Conservation (phyloP, 2,329 filamentous ascomycete genomes). For the Tolypocladium inflatum region DNA sequence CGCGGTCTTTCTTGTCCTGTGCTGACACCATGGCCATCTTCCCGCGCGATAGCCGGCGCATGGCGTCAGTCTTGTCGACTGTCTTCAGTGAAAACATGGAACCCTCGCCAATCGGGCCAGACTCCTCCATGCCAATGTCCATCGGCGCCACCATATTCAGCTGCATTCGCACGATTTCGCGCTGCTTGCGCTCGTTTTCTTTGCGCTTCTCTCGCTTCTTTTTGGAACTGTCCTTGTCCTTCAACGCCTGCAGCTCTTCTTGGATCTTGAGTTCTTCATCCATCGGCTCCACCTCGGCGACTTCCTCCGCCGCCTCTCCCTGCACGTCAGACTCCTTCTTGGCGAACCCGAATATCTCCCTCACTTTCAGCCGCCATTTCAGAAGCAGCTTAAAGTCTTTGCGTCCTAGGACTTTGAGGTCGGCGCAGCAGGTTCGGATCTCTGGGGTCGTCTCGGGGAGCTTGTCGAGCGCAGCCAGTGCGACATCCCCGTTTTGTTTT, state of each 20-base stretch:
- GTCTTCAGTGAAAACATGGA: constrained; percentile 80
- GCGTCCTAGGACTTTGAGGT: constrained; percentile 82
- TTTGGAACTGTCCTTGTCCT: constrained; percentile 65
- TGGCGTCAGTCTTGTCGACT: constrained; percentile 65
- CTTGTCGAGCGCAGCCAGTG: constrained; percentile 74
- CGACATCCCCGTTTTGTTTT: constrained; percentile 71
- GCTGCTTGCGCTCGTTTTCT: constrained; percentile 90
- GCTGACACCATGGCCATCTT: constrained; percentile 65
- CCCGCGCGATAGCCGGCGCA: constrained; percentile 53
- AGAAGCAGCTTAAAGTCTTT: constrained; percentile 90
- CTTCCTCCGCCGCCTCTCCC: constrained; percentile 48
- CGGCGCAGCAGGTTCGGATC: constrained; percentile 66
- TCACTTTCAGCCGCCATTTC: constrained; percentile 79
- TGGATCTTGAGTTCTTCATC: constrained; percentile 90
- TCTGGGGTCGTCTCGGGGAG: constrained; percentile 81
- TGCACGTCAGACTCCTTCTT: constrained; percentile 54
- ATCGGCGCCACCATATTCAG: constrained; percentile 93
- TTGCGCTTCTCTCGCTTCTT: constrained; percentile 77
- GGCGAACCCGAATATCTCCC: constrained; percentile 82
- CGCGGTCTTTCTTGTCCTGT: constrained; percentile 43
- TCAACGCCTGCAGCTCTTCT: constrained; percentile 73
- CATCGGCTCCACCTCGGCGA: constrained; percentile 79
- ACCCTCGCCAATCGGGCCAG: constrained; percentile 67
- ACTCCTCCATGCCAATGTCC: constrained; percentile 89
- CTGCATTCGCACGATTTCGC: constrained; percentile 92